Percentiles rank a stretch among this genome's conserved stretches.
Conservation (phyloP, 352 stramenopile species). For the Pythium graminicola region DNA sequence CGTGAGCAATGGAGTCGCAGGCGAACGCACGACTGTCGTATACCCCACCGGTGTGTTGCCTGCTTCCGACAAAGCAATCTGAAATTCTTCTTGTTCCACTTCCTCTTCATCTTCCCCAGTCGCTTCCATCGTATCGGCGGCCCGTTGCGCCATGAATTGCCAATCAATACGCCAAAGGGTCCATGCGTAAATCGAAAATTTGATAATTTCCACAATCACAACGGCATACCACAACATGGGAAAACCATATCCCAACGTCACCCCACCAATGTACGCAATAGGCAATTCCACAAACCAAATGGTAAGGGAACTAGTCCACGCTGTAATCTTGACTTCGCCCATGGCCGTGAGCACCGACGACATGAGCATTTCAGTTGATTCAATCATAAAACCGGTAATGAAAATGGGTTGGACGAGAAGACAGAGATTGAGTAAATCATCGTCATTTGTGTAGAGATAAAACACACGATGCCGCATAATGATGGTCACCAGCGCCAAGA, state of each 20-base stretch:
- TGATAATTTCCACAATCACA: slow-evolving; percentile 59
- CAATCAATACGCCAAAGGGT: slow-evolving; percentile 64
- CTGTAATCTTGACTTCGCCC: slow-evolving; percentile 64
- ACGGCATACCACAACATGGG: slow-evolving; percentile 71
- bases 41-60: slow-evolving; percentile 48
- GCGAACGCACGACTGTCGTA: slow-evolving; percentile 39
- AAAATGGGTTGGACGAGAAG: no score
- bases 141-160: slow-evolving; percentile 52
- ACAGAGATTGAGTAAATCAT: no score
- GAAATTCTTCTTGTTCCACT: slow-evolving; percentile 46
- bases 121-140: slow-evolving; percentile 58
- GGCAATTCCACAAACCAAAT: slow-evolving; percentile 73
- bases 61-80: slow-evolving; percentile 33
- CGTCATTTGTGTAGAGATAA: no score
- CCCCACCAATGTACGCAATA: slow-evolving; percentile 47
- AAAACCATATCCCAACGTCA: slow-evolving; percentile 43
- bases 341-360: slow-evolving; percentile 75
- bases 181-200: slow-evolving; percentile 58
- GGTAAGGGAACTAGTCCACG: slow-evolving; percentile 55
- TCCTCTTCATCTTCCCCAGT: slow-evolving; percentile 44
- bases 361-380: no score
- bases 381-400: no score
- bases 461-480: slow-evolving; percentile 66
- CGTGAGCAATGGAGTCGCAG: slow-evolving; percentile 49
- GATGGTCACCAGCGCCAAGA: slow-evolving; percentile 55